Percentiles rank a stretch among this genome's conserved stretches.
Conservation (phyloP, 148 eudicot species). For the Linanthus parryae region DNA sequence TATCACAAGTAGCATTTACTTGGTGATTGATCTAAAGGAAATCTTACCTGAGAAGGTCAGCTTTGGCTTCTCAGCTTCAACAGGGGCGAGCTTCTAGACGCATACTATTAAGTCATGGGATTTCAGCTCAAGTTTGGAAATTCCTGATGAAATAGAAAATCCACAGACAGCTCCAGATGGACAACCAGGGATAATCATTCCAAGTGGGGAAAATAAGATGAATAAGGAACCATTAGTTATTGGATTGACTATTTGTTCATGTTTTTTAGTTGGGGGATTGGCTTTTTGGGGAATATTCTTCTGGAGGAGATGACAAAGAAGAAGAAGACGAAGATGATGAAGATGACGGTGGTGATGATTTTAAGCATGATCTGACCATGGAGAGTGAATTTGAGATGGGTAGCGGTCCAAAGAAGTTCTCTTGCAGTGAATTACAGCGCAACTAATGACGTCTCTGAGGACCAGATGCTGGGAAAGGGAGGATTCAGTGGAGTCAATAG, state of each 20-base stretch:
- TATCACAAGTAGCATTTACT: background rate
- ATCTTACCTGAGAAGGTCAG: conserved; percentile 6
- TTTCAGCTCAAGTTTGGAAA: background rate
- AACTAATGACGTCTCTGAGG: conserved; percentile 7
- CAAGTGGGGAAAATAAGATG: background rate
- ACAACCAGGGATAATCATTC: background rate
- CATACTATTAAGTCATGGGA: background rate
- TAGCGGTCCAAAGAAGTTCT: conserved; percentile 13
- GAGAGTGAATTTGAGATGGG: conserved; percentile 10
- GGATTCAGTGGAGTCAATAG: conserved; percentile 19
- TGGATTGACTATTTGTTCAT: conserved; percentile 10
- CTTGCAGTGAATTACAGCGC: conserved; percentile 6
- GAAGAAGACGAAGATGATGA: too few species aligned
- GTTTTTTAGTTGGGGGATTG: conserved; percentile 1
- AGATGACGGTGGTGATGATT: background rate
- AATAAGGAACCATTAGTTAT: conserved; percentile 1
- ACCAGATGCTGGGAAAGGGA: conserved; percentile 19
- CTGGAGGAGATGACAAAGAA: conserved; percentile 5
- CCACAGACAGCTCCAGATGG: background rate
- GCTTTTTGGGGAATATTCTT: background rate
- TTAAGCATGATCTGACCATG: background rate
- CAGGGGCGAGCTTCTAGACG: background rate
- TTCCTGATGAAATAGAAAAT: too few species aligned
- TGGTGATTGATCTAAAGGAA: background rate
- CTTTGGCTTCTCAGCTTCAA: conserved; percentile 9